A percentile compares a stretch with the other conserved stretches of the same genome.
Evolutionary conservation across 805 yeast genomes (phyloP).

Genomic region (Cephaloascus albidus): DNA sequence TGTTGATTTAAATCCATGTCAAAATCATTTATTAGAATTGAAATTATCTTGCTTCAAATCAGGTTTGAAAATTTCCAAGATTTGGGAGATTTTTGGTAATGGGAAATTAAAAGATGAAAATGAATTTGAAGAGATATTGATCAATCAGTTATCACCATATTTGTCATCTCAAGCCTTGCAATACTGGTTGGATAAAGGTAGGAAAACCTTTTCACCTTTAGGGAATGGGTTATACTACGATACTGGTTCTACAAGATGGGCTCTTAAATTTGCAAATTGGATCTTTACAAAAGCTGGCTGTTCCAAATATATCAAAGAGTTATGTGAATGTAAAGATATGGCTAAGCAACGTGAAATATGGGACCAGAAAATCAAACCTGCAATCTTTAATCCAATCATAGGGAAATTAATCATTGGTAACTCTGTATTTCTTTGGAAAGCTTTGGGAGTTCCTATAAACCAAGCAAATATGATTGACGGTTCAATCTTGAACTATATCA

Average conservation of each 20-base stretch:
- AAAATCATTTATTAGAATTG: constrained; percentile 71
- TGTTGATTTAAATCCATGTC: constrained; percentile 78
- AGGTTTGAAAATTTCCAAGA: constrained; percentile 39
- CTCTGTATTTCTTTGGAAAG: constrained; percentile 82
- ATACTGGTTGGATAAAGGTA: constrained; percentile 65
- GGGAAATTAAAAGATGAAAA: constrained; percentile 51
- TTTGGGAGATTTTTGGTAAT: constrained; percentile 72
- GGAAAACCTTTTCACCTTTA: constrained; percentile 39
- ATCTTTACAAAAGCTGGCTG: constrained; percentile 52
- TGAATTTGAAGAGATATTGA: constrained; percentile 31
- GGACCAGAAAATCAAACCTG: constrained; percentile 55
- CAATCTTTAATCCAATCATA: constrained; percentile 61
- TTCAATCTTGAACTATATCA: constrained; percentile 60
- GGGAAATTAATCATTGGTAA: constrained; percentile 66
- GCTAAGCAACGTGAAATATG: constrained; percentile 59
- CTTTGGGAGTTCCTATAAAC: constrained; percentile 81
- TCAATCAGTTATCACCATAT: constrained; percentile 52
- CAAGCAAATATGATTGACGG: constrained; percentile 76
- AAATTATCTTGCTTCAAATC: constrained; percentile 64
- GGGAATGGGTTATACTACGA: constrained; percentile 59
- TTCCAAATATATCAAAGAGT: constrained; percentile 35
- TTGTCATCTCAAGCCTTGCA: constrained; percentile 76
- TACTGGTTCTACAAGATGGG: constrained; percentile 86
- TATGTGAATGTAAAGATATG: constrained; percentile 49
- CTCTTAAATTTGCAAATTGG: constrained; percentile 55